Conservation (phyloP, 768 basidiomycete genomes). For the Pleurotus citrinopileatus region DNA sequence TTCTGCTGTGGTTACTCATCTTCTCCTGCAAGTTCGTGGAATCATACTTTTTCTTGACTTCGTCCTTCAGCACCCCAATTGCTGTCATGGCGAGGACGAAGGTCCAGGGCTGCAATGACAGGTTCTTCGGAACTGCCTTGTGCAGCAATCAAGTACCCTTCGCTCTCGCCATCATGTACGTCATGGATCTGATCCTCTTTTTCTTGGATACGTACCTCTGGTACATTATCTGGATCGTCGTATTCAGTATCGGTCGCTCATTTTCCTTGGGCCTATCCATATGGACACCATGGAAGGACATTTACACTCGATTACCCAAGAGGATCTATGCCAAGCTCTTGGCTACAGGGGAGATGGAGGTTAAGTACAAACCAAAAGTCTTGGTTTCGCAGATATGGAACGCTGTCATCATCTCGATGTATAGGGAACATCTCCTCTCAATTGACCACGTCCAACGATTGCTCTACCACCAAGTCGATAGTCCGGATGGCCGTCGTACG, state of each 20-base stretch:
- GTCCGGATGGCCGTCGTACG: slow-evolving; percentile 83
- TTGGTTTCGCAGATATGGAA: slow-evolving; percentile 99
- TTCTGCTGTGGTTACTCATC: slow-evolving; percentile 86
- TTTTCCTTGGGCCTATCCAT: slow-evolving; percentile 94
- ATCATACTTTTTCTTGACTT: slow-evolving; percentile 97
- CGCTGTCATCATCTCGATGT: slow-evolving; percentile 99
- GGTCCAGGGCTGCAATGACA: slow-evolving; percentile 88
- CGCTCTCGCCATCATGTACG: slow-evolving; percentile 95
- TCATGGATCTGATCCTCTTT: slow-evolving; percentile 97
- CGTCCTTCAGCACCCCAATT: slow-evolving; percentile 95
- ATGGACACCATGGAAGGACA: slow-evolving; percentile 99
- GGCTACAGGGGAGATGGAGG: slow-evolving; percentile 96
- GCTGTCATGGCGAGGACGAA: slow-evolving; percentile 95
- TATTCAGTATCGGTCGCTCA: slow-evolving; percentile 87
- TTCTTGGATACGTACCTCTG: slow-evolving; percentile 99
- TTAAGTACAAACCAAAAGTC: slow-evolving; percentile 99
- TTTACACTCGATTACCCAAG: slow-evolving; percentile 94
- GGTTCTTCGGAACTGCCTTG: slow-evolving; percentile 71
- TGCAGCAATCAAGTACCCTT: slow-evolving; percentile 94
- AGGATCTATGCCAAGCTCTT: slow-evolving; percentile 96
- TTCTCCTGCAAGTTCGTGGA: slow-evolving; percentile 97
- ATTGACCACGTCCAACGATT: slow-evolving; percentile 98
- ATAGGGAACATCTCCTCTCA: slow-evolving; percentile 94
- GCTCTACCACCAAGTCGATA: slow-evolving; percentile 95
- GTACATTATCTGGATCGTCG: slow-evolving; percentile 99